Evolutionary conservation across 768 basidiomycete species (phyloP).

Genomic region (Ephemerocybe angulata): DNA sequence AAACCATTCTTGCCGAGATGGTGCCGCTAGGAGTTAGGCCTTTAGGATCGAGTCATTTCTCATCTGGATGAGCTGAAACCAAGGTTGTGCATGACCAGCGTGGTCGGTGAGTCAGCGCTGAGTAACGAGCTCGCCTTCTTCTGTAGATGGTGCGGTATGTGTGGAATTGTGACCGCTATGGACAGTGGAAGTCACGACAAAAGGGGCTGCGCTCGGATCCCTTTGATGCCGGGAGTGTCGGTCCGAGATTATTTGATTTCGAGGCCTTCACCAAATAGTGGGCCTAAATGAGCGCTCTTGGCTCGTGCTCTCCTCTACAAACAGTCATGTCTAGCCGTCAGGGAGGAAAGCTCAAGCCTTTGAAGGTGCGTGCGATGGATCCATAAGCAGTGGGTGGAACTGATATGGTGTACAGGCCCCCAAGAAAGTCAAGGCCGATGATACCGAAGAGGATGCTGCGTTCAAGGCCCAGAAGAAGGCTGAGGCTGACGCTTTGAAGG

Average conservation of each 20-base stretch:
- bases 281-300: not conserved
- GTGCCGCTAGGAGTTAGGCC: no score
- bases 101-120: no score
- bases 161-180: no score
- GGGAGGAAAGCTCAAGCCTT: slow-evolving; percentile 83
- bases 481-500: slow-evolving; percentile 70
- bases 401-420: slow-evolving; percentile 50
- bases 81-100: no score
- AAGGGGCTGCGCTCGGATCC: no score
- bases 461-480: slow-evolving; percentile 77
- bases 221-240: no score
- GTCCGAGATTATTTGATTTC: not conserved
- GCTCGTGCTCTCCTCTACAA: not conserved
- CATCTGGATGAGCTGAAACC: no score
- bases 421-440: slow-evolving; percentile 77
- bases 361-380: slow-evolving; percentile 53
- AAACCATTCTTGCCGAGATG: no score
- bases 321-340: slow-evolving; percentile 59
- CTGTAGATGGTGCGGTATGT: no score
- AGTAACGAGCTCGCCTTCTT: no score
- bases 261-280: not conserved
- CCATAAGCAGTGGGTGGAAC: not conserved
- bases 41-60: no score
- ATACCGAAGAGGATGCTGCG: slow-evolving; percentile 64
- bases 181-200: no score